Percentiles rank a stretch among this genome's conserved stretches.
Evolutionary conservation across 352 stramenopile genomes (phyloP).

Genomic region (Pythium phragmiticola): DNA sequence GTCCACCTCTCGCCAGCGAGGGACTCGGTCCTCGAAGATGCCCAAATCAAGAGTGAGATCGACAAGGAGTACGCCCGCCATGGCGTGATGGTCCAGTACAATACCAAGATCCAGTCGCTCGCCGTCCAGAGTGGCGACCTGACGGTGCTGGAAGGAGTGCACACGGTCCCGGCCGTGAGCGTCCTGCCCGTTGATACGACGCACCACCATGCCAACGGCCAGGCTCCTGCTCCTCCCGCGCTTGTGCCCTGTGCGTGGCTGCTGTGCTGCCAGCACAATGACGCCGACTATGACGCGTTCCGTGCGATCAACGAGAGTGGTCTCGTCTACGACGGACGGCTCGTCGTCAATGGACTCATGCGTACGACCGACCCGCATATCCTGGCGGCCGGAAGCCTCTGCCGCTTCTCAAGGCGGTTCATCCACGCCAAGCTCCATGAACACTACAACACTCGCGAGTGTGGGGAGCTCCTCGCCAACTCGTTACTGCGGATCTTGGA

Average conservation of each 20-base stretch:
- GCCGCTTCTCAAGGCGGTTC: slow-evolving; percentile 82
- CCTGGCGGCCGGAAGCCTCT: slow-evolving; percentile 65
- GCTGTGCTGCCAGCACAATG: slow-evolving; percentile 81
- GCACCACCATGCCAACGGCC: slow-evolving; percentile 12
- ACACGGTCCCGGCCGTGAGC: slow-evolving; percentile 25
- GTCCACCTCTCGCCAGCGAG: slow-evolving; percentile 50
- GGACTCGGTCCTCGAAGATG: slow-evolving; percentile 61
- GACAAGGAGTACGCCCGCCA: slow-evolving; percentile 47
- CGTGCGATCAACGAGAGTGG: slow-evolving; percentile 88
- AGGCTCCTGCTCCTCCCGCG: neutral
- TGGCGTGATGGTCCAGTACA: slow-evolving; percentile 41
- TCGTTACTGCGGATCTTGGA: slow-evolving; percentile 74
- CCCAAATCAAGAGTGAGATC: slow-evolving; percentile 52
- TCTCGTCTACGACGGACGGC: slow-evolving; percentile 90
- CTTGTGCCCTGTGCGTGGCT: slow-evolving; percentile 59
- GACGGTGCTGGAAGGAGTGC: slow-evolving; percentile 39
- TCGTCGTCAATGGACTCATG: slow-evolving; percentile 88
- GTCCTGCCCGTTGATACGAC: neutral
- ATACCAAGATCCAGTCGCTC: slow-evolving; percentile 49
- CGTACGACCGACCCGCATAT: slow-evolving; percentile 81
- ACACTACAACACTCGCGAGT: slow-evolving; percentile 75
- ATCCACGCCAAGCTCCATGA: slow-evolving; percentile 75
- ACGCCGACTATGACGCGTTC: slow-evolving; percentile 89
- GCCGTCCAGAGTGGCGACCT: slow-evolving; percentile 28
- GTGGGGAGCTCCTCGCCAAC: slow-evolving; percentile 61